phyloP scores from a whole-genome alignment of 768 basidiomycete species.

The Lentinula aciculospora region DNA sequence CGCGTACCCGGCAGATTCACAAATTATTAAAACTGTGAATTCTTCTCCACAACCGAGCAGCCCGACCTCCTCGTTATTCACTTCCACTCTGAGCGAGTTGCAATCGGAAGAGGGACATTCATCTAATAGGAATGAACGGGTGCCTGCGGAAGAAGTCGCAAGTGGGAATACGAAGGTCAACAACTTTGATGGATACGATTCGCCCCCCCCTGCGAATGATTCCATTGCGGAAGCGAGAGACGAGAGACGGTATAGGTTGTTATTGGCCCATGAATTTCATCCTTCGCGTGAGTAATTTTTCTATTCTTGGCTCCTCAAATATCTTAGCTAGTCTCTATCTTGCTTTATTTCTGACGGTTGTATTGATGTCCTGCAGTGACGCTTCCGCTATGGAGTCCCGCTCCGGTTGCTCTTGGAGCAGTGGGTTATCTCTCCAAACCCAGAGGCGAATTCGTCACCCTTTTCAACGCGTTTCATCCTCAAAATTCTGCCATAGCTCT shows the following conservation, averaged over 20 bases:
- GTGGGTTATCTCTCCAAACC: constrained; percentile 73
- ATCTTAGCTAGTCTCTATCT: neutral
- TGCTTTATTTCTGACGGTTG: neutral
- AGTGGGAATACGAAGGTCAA: constrained; percentile 5
- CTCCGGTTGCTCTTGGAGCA: constrained; percentile 56
- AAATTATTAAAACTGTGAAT: constrained; percentile 32
- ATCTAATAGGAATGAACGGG: neutral
- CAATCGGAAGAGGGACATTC: constrained; percentile 5
- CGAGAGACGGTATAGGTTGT: constrained; percentile 64
- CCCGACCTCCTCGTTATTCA: constrained; percentile 21
- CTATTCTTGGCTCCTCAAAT: neutral
- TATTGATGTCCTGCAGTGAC: constrained; percentile 34
- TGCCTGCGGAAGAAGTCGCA: neutral
- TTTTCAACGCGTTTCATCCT: constrained; percentile 66
- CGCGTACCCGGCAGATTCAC: constrained; percentile 9
- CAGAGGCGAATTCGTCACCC: constrained; percentile 60
- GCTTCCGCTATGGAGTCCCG: constrained; percentile 68
- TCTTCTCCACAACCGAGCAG: constrained; percentile 24
- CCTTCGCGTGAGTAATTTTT: constrained; percentile 45
- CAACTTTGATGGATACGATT: constrained; percentile 29
- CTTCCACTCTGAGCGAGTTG: constrained; percentile 19
- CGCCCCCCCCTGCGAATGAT: constrained; percentile 32
- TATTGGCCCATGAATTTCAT: constrained; percentile 66
- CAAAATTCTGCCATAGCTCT: constrained; percentile 35
- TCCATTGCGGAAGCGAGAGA: constrained; percentile 37